Percentiles rank a stretch among this genome's conserved stretches.
Evolutionary conservation across 1,139 yeast species (phyloP).

Genomic region (Debaryomyces udenii): DNA sequence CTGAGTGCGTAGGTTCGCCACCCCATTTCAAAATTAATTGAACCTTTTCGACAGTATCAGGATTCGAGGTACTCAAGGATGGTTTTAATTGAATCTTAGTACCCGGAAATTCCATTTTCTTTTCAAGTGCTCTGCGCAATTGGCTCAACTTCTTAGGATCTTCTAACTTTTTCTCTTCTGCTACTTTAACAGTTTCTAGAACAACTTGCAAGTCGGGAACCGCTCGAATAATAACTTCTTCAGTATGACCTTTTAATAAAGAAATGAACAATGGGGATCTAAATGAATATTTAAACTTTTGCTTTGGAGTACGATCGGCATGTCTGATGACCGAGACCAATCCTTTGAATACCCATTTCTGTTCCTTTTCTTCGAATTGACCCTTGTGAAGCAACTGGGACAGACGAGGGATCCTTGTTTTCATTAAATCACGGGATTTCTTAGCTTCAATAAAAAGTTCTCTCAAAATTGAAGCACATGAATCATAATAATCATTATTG

Average conservation of each 20-base stretch:
- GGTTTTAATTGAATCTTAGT: conserved; percentile 97
- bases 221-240: conserved; percentile 92
- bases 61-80: conserved; percentile 60
- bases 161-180: conserved; percentile 77
- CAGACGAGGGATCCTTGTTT: conserved; percentile 42
- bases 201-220: conserved; percentile 86
- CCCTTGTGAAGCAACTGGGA: conserved; percentile 41
- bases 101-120: conserved; percentile 90
- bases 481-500: conserved; percentile 81
- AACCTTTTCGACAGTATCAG: conserved; percentile 82
- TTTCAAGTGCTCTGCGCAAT: conserved; percentile 80
- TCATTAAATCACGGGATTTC: conserved; percentile 45
- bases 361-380: conserved; percentile 76
- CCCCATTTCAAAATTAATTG: conserved; percentile 98
- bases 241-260: conserved; percentile 88
- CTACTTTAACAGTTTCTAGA: conserved; percentile 78
- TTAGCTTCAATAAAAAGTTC: conserved; percentile 67
- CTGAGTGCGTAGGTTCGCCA: conserved; percentile 99
- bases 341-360: conserved; percentile 97
- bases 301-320: conserved; percentile 99
- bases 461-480: conserved; percentile 77
- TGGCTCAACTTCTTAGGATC: conserved; percentile 76
- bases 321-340: conserved; percentile 90
- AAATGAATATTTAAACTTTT: conserved; percentile 94
- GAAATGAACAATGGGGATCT: conserved; percentile 85